Percentiles rank a stretch among this genome's conserved stretches.
phyloP scores from a whole-genome alignment of 1,284 basidiomycete species.

The Moniliophthora roreri region DNA sequence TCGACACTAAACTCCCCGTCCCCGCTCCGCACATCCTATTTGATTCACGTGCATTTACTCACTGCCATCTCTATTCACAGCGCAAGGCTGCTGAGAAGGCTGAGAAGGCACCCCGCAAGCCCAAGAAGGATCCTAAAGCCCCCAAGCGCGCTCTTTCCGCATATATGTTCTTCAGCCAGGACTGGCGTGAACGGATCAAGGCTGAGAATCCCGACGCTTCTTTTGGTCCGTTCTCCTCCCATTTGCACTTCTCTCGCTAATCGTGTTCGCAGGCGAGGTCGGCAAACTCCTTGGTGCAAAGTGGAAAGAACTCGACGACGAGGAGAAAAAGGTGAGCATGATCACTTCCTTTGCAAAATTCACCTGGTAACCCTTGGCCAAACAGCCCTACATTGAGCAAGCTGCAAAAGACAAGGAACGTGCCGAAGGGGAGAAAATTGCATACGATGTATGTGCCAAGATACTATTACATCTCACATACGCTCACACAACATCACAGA shows the following conservation, averaged over 20 bases:
- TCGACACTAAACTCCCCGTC: no score
- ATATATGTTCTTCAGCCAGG: conserved; percentile 99
- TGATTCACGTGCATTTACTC: no score
- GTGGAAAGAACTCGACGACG: conserved; percentile 86
- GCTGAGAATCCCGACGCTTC: conserved; percentile 91
- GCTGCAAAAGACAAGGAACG: conserved; percentile 86
- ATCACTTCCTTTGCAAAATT: background rate
- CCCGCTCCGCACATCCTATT: no score
- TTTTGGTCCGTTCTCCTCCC: conserved; percentile 64
- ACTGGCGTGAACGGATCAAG: conserved; percentile 95
- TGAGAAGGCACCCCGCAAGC: conserved; percentile 54
- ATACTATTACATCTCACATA: conserved; percentile 4
- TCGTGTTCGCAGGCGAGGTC: conserved; percentile 75
- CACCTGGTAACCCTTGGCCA: conserved; percentile 6
- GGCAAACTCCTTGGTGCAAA: conserved; percentile 87
- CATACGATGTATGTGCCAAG: conserved; percentile 68
- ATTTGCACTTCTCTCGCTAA: conserved; percentile 9
- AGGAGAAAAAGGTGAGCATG: conserved; percentile 78
- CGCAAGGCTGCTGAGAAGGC: conserved; percentile 76
- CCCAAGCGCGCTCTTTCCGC: conserved; percentile 92
- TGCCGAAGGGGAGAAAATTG: conserved; percentile 80
- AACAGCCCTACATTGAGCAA: conserved; percentile 88
- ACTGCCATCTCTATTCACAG: conserved; percentile 32
- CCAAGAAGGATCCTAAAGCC: conserved; percentile 80
- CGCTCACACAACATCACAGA: conserved; percentile 17